A percentile compares a stretch with the other conserved stretches of the same genome.
phyloP scores from a whole-genome alignment of 306 rosid genomes.

The Chamaecrista fasciculata region DNA sequence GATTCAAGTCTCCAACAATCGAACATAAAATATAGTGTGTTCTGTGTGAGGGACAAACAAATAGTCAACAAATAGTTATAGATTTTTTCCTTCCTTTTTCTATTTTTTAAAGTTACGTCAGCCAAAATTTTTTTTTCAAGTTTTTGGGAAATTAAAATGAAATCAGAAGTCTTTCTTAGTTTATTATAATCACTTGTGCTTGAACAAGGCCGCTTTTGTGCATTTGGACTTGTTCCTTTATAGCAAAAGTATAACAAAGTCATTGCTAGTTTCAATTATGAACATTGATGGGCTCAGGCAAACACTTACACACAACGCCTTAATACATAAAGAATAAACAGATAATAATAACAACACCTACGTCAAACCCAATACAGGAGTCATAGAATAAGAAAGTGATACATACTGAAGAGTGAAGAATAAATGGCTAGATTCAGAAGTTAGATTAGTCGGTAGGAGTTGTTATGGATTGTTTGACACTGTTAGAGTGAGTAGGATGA shows the following conservation, averaged over 20 bases:
- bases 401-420: not conserved
- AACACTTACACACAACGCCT: not conserved
- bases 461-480: too few relatives aligned
- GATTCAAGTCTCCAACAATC: conserved; percentile 8
- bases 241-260: not conserved
- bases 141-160: not conserved
- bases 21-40: not conserved
- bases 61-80: not conserved
- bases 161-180: not conserved
- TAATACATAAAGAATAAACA: not conserved
- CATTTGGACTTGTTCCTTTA: not conserved
- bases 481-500: not conserved
- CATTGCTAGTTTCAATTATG: not conserved
- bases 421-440: not conserved
- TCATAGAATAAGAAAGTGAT: not conserved
- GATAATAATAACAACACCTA: not conserved
- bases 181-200: not conserved
- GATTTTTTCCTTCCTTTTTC: too few relatives aligned
- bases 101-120: not conserved
- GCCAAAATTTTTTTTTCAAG: not conserved
- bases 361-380: not conserved
- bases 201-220: not conserved
- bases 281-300: not conserved
- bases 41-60: not conserved
- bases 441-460: not conserved